Percentiles rank a stretch among this genome's conserved stretches.
Conservation (phyloP, 495 filamentous ascomycete genomes). For the Xylaria flabelliformis region DNA sequence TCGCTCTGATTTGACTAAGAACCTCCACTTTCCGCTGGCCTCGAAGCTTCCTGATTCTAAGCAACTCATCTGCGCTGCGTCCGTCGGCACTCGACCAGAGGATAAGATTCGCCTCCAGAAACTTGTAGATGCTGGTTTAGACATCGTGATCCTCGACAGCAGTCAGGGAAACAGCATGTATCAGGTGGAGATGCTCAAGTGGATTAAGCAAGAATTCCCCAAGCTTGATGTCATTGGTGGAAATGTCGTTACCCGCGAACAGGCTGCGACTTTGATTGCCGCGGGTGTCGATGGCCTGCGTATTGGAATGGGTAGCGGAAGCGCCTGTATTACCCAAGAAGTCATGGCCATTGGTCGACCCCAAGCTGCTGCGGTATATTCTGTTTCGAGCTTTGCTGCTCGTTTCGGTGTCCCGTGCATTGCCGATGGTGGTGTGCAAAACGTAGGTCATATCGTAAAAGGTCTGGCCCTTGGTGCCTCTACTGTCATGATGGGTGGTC, state of each 20-base stretch:
- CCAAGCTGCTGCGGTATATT: conserved; percentile 90
- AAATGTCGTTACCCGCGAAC: conserved; percentile 96
- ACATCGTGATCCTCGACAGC: conserved; percentile 94
- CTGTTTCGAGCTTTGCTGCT: conserved; percentile 84
- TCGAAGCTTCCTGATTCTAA: conserved; percentile 98
- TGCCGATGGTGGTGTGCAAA: conserved; percentile 97
- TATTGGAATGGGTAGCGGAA: conserved; percentile 98
- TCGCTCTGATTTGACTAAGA: conserved; percentile 97
- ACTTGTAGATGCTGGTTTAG: conserved; percentile 92
- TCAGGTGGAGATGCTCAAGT: conserved; percentile 97
- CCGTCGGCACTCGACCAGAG: conserved; percentile 91
- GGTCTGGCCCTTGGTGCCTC: conserved; percentile 92
- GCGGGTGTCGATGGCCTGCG: conserved; percentile 95
- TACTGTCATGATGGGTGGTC: conserved; percentile 99
- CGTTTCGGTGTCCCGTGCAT: conserved; percentile 97
- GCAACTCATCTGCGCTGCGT: conserved; percentile 93
- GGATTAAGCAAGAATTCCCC: conserved; percentile 85
- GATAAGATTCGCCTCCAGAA: conserved; percentile 86
- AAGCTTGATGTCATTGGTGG: conserved; percentile 92
- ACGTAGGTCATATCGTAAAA: conserved; percentile 98
- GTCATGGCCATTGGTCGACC: conserved; percentile 98
- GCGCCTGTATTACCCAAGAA: conserved; percentile 98
- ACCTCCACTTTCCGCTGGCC: conserved; percentile 93
- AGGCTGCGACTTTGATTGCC: conserved; percentile 89
- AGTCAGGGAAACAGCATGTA: conserved; percentile 97